These are phyloP conservation scores for Spatholobus suberectus DNA, from an alignment of 306 rosid genomes.

Conservation along the genomic window DNA sequence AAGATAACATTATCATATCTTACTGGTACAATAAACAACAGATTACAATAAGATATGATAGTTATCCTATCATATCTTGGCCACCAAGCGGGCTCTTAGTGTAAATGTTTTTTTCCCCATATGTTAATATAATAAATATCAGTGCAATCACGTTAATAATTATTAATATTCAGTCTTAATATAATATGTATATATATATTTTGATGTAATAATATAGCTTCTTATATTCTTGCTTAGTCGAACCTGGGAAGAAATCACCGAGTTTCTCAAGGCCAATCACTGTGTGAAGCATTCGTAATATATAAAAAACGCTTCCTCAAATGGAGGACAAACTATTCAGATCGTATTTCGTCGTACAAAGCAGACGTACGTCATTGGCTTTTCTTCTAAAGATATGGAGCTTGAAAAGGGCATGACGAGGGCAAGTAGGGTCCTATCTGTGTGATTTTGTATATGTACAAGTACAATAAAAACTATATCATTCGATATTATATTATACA, in stretches of 20 bases:
- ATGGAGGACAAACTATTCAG: not conserved
- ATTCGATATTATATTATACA: constrained; percentile 34
- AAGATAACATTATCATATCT: too few relatives aligned
- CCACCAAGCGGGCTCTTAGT: too few relatives aligned
- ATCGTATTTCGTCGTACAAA: not conserved
- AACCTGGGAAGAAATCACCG: not conserved
- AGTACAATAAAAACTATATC: not conserved
- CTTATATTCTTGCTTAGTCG: too few relatives aligned
- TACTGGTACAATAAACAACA: too few relatives aligned
- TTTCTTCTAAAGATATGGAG: not conserved
- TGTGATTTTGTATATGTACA: constrained; percentile 45
- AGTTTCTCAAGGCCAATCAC: not conserved
- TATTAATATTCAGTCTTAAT: too few relatives aligned
- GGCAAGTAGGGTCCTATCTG: not conserved
- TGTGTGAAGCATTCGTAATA: not conserved
- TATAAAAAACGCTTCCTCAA: constrained; percentile 16
- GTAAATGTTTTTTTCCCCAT: too few relatives aligned
- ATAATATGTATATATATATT: too few relatives aligned
- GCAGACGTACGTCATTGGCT: not conserved
- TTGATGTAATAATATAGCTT: too few relatives aligned
- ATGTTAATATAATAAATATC: too few relatives aligned
- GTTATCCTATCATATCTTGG: too few relatives aligned
- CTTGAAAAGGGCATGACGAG: not conserved
- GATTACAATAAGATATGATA: too few relatives aligned
- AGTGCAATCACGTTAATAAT: too few relatives aligned